Base-by-base conservation (phyloP, 1,139 yeast species). In the Pichia sp. region DNA sequence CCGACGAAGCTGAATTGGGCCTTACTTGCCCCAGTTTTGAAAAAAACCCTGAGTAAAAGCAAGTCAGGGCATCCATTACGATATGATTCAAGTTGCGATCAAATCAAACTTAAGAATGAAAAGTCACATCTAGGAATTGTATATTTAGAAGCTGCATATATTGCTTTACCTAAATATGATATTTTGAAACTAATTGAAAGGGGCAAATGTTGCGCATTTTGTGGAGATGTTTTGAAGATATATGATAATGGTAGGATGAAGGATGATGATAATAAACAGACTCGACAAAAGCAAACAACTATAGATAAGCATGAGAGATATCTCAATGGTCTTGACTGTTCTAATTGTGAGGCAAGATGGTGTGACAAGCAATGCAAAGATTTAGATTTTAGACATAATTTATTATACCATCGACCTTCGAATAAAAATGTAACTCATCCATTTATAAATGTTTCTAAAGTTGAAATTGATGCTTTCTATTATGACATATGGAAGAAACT, bases 131-230 rank as follows among this genome's bases (percentile, higher is more conserved):
- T 47, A 8, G 81, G 59, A 10, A 49, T 56, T 4, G 30, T 57
- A 1, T 60, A 48, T 35, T 12, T 55, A 4, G 64, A 61, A 43
- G 54, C 64, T 6, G 90, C 95, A 1, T 66, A 84, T 42, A 77
- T 86, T 43, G 72, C 78, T 34, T 67, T 86, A 0, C 90, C 95
- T 0, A 85, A 87, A 1, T 70, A 86, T 55, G 92, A 85, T 20
- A 76, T 82, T 51, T 63, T 79, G 31, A 73, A 77, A 40, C 66
- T 87, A 48, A 77, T 86, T 51, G 73, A 76, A 42, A 61, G 67
- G 22, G 90, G 94, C 0, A 78, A 78, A 55, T 87, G 90, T 4
- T 90, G 97, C 61, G 72, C 90, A 2, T 74, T 76, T 57, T 90
- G 97, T 67, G 90, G 95, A 1, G 73, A 74, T 37, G 70, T 83